Evolutionary conservation across 1,284 basidiomycete genomes (phyloP), one percentile per base, ranked within the genome.

Genomic region (Sporisorium scitamineum): DNA sequence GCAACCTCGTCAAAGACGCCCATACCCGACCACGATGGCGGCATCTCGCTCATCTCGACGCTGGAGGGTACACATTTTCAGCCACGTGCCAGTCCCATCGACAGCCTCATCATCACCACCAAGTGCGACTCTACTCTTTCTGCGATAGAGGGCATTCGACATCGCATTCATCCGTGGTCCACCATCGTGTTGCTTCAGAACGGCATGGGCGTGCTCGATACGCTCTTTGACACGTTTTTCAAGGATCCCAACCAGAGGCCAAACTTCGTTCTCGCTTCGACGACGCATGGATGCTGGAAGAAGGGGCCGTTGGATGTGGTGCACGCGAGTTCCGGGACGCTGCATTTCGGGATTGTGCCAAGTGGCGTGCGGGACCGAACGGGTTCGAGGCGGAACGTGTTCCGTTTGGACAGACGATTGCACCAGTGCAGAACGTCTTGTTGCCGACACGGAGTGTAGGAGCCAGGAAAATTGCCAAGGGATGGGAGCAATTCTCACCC

Each of bases 161-260:
- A 89, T 10, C 90, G 94, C 22, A 86, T 97, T 29, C 88, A 89
- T 5, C 86, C 89, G 0, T 85, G 89, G 57, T 92, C 91, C 48
- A 97, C 95, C 27, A 90, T 98, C 73, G 92, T 96, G 1, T 89
- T 99, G 7, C 86, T 97, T 54, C 93, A 97, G 84, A 97, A 97
- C 85, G 95, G 85, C 88, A 89, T 97, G 91, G 95, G 94, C 18
- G 88, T 96, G 16, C 92, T 95, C 85, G 95, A 98, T 80, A 87
- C 90, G 70, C 88, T 97, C 57, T 85, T 93, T 47, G 85, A 87
- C 16, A 84, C 88, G 18, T 80, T 94, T 51, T 99, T 95, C 87
- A 91, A 89, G 42, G 91, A 94, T 80, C 89, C 91, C 10, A 83
- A 87, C 16, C 86, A 87, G 24, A 90, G 95, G 37, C 96, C 96